Conservation (phyloP, 345 rosid genomes). For the Salix koriyanagi region DNA sequence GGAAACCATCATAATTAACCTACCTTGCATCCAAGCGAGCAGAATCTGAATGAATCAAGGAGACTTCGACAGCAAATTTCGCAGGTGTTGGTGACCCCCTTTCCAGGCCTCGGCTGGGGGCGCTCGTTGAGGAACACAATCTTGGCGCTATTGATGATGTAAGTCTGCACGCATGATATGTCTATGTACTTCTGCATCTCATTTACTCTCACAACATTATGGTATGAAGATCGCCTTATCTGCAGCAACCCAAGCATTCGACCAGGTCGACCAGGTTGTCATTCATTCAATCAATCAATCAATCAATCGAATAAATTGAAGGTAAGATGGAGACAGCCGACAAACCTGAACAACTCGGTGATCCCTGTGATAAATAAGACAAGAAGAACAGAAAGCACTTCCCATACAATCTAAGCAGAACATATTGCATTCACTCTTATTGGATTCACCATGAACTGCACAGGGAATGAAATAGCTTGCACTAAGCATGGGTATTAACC, state of each 20-base stretch:
- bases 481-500: slow-evolving; percentile 70
- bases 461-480: slow-evolving; percentile 75
- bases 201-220: slow-evolving; percentile 84
- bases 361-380: slow-evolving; percentile 53
- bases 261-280: background rate
- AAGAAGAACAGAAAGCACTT: slow-evolving; percentile 67
- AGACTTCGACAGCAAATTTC: slow-evolving; percentile 84
- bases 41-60: slow-evolving; percentile 88
- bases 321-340: background rate
- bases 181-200: slow-evolving; percentile 87
- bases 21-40: slow-evolving; percentile 91
- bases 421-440: slow-evolving; percentile 82
- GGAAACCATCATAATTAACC: background rate
- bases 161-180: slow-evolving; percentile 79
- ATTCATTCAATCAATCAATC: background rate
- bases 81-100: slow-evolving; percentile 89
- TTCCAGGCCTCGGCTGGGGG: slow-evolving; percentile 89
- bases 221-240: slow-evolving; percentile 94
- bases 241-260: slow-evolving; percentile 16
- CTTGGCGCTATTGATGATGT: slow-evolving; percentile 87
- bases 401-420: slow-evolving; percentile 77
- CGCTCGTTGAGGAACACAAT: slow-evolving; percentile 83
- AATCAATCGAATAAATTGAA: background rate
- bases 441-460: slow-evolving; percentile 49
- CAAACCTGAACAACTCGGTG: slow-evolving; percentile 75